These are phyloP conservation scores for Teratosphaeria viscida DNA, from an alignment of 2,329 filamentous ascomycete genomes.

Conservation along the genomic window DNA sequence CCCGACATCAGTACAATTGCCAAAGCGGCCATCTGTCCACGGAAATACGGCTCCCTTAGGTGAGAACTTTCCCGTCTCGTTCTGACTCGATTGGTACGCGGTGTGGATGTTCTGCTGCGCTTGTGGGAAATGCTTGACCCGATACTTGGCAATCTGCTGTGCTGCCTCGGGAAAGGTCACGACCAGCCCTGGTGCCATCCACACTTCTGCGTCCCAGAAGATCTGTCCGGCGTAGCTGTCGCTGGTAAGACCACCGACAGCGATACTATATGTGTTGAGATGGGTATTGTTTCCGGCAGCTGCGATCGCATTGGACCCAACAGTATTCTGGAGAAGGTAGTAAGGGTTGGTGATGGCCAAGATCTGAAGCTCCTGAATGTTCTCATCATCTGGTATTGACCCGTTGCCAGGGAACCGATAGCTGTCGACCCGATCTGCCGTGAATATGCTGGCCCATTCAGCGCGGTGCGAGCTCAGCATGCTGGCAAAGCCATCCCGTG, in stretches of 20 bases:
- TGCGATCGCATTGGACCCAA: constrained; percentile 43
- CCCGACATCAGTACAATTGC: constrained; percentile 54
- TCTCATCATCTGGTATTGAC: constrained; percentile 45
- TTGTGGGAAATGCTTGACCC: constrained; percentile 48
- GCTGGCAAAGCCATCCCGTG: constrained; percentile 43
- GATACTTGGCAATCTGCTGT: constrained; percentile 55
- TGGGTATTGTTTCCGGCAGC: constrained; percentile 38
- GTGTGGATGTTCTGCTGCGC: constrained; percentile 50
- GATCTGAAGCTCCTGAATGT: constrained; percentile 48
- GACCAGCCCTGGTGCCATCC: constrained; percentile 58
- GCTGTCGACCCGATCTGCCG: constrained; percentile 51
- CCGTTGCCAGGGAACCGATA: constrained; percentile 49
- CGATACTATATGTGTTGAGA: constrained; percentile 52
- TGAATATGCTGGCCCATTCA: constrained; percentile 54
- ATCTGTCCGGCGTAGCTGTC: constrained; percentile 50
- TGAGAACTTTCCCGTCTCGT: constrained; percentile 46
- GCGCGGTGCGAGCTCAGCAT: constrained; percentile 46
- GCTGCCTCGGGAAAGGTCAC: constrained; percentile 52
- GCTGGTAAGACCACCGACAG: constrained; percentile 57
- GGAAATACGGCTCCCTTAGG: constrained; percentile 51
- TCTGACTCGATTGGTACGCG: constrained; percentile 48
- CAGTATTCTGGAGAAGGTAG: constrained; percentile 46
- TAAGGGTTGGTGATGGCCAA: constrained; percentile 45
- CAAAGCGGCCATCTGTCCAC: constrained; percentile 57
- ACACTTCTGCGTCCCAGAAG: constrained; percentile 53